These are phyloP conservation scores for Mortierella sp. DNA, from an alignment of 371 early-diverging fungal species.

Conservation along the genomic window DNA sequence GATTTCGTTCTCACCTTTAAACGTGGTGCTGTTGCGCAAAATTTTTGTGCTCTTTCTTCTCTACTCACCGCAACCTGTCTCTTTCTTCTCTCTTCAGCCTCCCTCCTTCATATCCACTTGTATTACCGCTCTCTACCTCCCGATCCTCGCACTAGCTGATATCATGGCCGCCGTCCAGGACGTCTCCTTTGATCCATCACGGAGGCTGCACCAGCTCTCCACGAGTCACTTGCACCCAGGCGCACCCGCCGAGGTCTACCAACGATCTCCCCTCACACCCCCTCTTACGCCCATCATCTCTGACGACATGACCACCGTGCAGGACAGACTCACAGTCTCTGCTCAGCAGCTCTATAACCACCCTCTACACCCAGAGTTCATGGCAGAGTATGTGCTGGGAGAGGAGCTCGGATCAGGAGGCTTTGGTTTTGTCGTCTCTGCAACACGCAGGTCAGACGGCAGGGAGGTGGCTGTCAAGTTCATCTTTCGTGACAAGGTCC, in stretches of 20 bases:
- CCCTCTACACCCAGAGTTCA: slow-evolving; percentile 59
- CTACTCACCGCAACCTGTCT: no score
- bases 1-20: no score
- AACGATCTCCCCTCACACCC: slow-evolving; percentile 27
- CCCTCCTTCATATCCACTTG: no score
- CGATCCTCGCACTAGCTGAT: neutral
- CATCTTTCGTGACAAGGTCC: slow-evolving; percentile 73
- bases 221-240: slow-evolving; percentile 24
- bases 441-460: slow-evolving; percentile 58
- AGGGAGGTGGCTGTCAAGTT: slow-evolving; percentile 84
- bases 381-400: slow-evolving; percentile 63
- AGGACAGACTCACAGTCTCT: slow-evolving; percentile 49
- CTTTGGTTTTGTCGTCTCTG: slow-evolving; percentile 80
- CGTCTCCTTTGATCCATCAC: slow-evolving; percentile 20
- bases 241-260: slow-evolving; percentile 2
- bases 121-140: no score
- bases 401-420: slow-evolving; percentile 84
- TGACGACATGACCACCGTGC: slow-evolving; percentile 2
- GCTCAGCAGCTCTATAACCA: slow-evolving; percentile 59
- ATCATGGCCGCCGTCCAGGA: slow-evolving; percentile 31
- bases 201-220: slow-evolving; percentile 23
- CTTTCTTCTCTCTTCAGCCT: no score
- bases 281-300: slow-evolving; percentile 41
- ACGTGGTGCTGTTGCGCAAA: no score
- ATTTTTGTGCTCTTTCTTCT: no score